These are phyloP conservation scores for Metschnikowia peoriensis DNA, from an alignment of 805 yeast species.

Conservation along the genomic window DNA sequence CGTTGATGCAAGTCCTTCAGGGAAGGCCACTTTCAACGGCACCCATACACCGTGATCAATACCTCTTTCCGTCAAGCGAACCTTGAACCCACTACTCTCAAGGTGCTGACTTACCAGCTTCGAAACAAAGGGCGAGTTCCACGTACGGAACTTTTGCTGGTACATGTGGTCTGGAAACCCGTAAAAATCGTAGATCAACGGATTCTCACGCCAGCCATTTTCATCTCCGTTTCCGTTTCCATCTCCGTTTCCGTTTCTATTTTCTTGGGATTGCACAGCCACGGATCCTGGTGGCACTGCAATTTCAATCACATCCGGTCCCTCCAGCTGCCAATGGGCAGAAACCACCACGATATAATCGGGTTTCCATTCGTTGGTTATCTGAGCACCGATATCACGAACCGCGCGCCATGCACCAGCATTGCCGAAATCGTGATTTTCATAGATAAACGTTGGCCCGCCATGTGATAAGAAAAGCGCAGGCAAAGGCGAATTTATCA, in stretches of 20 bases:
- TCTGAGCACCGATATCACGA: slow-evolving; percentile 48
- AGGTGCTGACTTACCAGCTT: slow-evolving; percentile 43
- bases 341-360: slow-evolving; percentile 64
- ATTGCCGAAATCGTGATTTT: slow-evolving; percentile 47
- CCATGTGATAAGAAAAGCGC: slow-evolving; percentile 77
- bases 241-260: no score
- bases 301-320: slow-evolving; percentile 45
- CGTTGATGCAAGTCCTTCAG: slow-evolving; percentile 31
- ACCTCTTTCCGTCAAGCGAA: slow-evolving; percentile 55
- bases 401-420: slow-evolving; percentile 62
- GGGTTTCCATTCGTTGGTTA: slow-evolving; percentile 53
- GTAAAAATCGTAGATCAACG: slow-evolving; percentile 69
- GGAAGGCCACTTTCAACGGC: slow-evolving; percentile 69
- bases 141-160: slow-evolving; percentile 56
- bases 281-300: slow-evolving; percentile 36
- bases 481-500: slow-evolving; percentile 43
- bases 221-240: no score
- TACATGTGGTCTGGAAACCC: slow-evolving; percentile 71
- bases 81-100: slow-evolving; percentile 40
- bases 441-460: slow-evolving; percentile 74
- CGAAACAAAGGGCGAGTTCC: slow-evolving; percentile 44
- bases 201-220: slow-evolving; percentile 40
- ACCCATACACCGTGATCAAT: slow-evolving; percentile 86
- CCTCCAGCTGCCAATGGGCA: slow-evolving; percentile 72
- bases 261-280: no score